Evolutionary conservation across 2,329 filamentous ascomycete species (phyloP).

Genomic region (Penicillium rolfsii): DNA sequence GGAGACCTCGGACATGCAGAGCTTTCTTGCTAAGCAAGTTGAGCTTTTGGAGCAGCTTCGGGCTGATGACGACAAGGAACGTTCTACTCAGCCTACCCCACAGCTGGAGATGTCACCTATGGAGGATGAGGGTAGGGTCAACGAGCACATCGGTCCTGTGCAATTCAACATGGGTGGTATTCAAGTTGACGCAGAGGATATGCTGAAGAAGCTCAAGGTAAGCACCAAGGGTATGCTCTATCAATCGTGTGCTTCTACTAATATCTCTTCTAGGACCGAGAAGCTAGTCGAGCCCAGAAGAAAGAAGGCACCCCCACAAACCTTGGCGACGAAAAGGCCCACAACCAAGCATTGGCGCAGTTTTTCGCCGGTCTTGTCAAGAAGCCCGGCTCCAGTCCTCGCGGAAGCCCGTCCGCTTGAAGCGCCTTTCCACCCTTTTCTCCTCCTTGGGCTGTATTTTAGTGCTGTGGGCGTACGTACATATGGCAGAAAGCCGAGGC

Average conservation of each 20-base stretch:
- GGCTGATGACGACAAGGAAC: constrained; percentile 57
- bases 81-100: constrained; percentile 38
- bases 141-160: constrained; percentile 88
- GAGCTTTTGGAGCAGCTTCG: constrained; percentile 71
- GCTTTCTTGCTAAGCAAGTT: constrained; percentile 74
- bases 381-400: constrained; percentile 47
- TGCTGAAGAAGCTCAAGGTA: constrained; percentile 84
- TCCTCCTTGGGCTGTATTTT: constrained; percentile 30
- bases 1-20: constrained; percentile 73
- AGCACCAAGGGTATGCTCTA: constrained; percentile 22
- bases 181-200: constrained; percentile 91
- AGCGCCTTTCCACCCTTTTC: constrained; percentile 6
- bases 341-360: constrained; percentile 62
- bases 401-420: constrained; percentile 42
- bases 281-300: constrained; percentile 45
- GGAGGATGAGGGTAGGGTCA: constrained; percentile 52
- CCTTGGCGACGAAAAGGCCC: constrained; percentile 53
- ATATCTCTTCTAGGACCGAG: constrained; percentile 44
- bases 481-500: constrained; percentile 22
- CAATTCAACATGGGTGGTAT: constrained; percentile 99
- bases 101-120: constrained; percentile 42
- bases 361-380: constrained; percentile 65
- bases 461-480: constrained; percentile 31
- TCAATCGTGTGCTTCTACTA: constrained; percentile 8
- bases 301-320: constrained; percentile 37